A percentile compares a stretch with the other conserved stretches of the same genome.
phyloP scores from a whole-genome alignment of 371 early-diverging fungal genomes.

The Haplosporangium sp. region DNA sequence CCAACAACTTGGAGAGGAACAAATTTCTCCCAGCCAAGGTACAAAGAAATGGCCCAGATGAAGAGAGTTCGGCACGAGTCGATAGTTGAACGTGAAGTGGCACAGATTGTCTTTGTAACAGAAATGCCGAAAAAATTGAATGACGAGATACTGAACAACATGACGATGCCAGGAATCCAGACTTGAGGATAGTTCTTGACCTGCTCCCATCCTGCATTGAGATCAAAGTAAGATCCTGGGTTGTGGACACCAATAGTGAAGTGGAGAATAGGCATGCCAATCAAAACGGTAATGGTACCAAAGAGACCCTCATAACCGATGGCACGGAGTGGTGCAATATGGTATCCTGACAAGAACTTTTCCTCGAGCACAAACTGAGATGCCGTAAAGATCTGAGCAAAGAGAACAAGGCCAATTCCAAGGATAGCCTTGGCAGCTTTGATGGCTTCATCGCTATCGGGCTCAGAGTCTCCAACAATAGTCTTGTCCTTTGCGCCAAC shows the following conservation, averaged over 20 bases:
- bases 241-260: conserved; percentile 70
- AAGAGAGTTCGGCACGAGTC: conserved; percentile 96
- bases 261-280: conserved; percentile 84
- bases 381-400: conserved; percentile 94
- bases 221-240: conserved; percentile 84
- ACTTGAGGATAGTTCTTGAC: conserved; percentile 74
- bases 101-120: conserved; percentile 87
- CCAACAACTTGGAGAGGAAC: conserved; percentile 89
- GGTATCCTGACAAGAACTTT: conserved; percentile 84
- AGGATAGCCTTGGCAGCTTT: conserved; percentile 59
- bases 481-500: conserved; percentile 51
- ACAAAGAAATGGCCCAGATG: conserved; percentile 92
- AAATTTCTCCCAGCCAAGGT: conserved; percentile 95
- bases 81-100: conserved; percentile 93
- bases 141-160: conserved; percentile 88
- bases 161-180: conserved; percentile 82
- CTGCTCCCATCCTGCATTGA: conserved; percentile 80
- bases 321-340: conserved; percentile 86
- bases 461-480: conserved; percentile 10
- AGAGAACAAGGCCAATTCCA: conserved; percentile 86
- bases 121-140: conserved; percentile 97
- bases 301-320: conserved; percentile 95
- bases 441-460: conserved; percentile 30
- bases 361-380: conserved; percentile 96
- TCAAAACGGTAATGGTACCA: conserved; percentile 80